phyloP scores from a whole-genome alignment of 371 early-diverging fungal species.

The Lichtheimia ornata region DNA sequence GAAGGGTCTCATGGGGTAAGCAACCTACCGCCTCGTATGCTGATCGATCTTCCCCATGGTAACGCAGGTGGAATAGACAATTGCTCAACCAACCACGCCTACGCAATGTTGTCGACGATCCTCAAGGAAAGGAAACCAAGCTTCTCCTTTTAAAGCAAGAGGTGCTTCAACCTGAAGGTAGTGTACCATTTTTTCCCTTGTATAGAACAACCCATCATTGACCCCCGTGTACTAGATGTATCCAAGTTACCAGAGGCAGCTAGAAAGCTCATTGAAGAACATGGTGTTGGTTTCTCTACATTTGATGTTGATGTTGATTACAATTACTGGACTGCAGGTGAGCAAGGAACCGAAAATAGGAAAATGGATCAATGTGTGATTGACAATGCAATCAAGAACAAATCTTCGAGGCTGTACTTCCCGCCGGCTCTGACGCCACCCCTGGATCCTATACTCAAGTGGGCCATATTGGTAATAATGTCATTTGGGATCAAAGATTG shows the following conservation, averaged over 20 bases:
- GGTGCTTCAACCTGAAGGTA: conserved; percentile 26
- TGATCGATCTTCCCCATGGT: not conserved
- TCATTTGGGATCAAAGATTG: not conserved
- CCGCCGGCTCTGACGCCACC: conserved; percentile 74
- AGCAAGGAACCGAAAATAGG: not conserved
- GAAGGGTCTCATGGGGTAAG: conserved; percentile 24
- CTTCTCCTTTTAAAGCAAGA: conserved; percentile 62
- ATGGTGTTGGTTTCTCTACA: conserved; percentile 47
- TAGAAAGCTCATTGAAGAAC: conserved; percentile 46
- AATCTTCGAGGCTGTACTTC: conserved; percentile 87
- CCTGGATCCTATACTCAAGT: conserved; percentile 92
- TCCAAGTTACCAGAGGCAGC: conserved; percentile 50
- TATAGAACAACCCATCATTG: too few species aligned
- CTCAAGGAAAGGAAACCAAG: conserved; percentile 55
- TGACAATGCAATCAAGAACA: conserved; percentile 64
- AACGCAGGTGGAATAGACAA: conserved; percentile 37
- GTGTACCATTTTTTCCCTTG: not conserved
- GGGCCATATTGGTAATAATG: conserved; percentile 90
- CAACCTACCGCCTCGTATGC: not conserved
- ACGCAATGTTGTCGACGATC: conserved; percentile 69
- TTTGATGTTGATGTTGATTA: conserved; percentile 68
- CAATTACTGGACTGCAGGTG: conserved; percentile 81
- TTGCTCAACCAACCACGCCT: conserved; percentile 72
- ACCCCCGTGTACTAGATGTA: too few species aligned
- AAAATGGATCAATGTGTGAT: not conserved